Evolutionary conservation across 108 stramenopile species (phyloP), one percentile per base, ranked within the genome.

Genomic region (Aurantiochytrium sp.): DNA sequence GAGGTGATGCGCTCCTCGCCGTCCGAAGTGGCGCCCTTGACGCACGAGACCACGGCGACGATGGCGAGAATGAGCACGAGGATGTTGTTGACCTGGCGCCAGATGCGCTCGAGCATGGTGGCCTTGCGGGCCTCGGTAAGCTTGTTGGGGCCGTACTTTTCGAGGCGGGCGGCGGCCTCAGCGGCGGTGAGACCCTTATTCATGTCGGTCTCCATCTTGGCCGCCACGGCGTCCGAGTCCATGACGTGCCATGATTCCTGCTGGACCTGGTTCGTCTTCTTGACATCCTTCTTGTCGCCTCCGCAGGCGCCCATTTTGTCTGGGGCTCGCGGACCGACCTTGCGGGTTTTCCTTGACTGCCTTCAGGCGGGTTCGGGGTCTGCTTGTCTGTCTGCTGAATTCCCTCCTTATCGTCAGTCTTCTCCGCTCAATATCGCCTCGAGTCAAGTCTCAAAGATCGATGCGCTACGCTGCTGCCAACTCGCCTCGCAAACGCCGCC

Each of bases 61-160:
- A 48, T 85, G 12, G 97, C 96, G 1, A 95, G 96, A 53, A 93
- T 94, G 27, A 99, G 91, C 4, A 99, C 92, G 91, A 99, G 96
- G 37, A 97, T 21, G 85, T 97, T 98, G 34, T 86, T 55, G 15
- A 55, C 17, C 59, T 87, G 68, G 48, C 34, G 31, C 41, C 81
- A 69, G n/a, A 90, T 81, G 15, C 68, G 68, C 24, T 37, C 55
- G 85, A 85, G 65, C 4, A 87, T 73, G 22, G 55, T 86, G 37
- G 31, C 55, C 52, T 68, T 54, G 5, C 55, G 55, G 24, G 68
- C 55, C 68, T 90, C 48, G 36, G 69, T 68, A 24, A 91, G 68
- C 87, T 91, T 68, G 87, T 91, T 91, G 24, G 55, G 54, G 55
- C 90, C 90, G 48, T 89, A 68, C 39, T 19, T 68, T 45, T 68